A percentile compares a stretch with the other conserved stretches of the same genome.
These are phyloP conservation scores for Globisporangium spiculum DNA, from an alignment of 352 stramenopile species.

Conservation along the genomic window DNA sequence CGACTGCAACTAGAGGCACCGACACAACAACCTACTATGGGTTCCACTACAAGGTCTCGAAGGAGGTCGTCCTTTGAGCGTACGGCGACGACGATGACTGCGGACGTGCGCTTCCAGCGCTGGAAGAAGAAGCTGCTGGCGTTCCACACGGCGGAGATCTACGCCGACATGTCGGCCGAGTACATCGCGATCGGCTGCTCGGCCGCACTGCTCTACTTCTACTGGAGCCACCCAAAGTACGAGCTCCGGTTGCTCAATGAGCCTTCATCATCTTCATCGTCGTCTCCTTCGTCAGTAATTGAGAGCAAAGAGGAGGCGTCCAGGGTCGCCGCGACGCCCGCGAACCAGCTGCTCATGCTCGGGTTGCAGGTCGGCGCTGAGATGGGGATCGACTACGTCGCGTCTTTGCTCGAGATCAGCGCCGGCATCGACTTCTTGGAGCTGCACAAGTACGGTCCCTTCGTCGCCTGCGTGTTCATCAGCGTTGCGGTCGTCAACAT, in stretches of 20 bases:
- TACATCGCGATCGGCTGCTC: slow-evolving; percentile 46
- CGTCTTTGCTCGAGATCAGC: slow-evolving; percentile 26
- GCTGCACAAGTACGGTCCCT: slow-evolving; percentile 24
- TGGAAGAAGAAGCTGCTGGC: slow-evolving; percentile 17
- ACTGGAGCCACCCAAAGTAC: slow-evolving; percentile 32
- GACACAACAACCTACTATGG: background rate
- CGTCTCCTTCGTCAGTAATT: background rate
- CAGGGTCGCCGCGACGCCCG: background rate
- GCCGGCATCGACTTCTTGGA: slow-evolving; percentile 24
- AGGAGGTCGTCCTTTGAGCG: slow-evolving; percentile 3
- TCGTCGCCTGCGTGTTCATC: slow-evolving; percentile 30
- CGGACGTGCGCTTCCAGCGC: slow-evolving; percentile 11
- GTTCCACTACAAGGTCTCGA: background rate
- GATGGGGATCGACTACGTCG: slow-evolving; percentile 22
- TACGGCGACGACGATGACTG: background rate
- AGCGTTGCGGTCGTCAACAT: slow-evolving; percentile 30
- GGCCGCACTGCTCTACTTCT: slow-evolving; percentile 28
- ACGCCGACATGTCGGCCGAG: slow-evolving; percentile 35
- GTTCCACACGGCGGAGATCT: slow-evolving; percentile 28
- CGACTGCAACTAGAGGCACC: background rate
- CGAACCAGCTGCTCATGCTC: slow-evolving; percentile 16
- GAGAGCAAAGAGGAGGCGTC: background rate
- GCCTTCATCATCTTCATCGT: background rate
- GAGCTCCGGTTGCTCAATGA: background rate
- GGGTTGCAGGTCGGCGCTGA: slow-evolving; percentile 24